Evolutionary conservation across 2,329 filamentous ascomycete genomes (phyloP).

Genomic region (Pseudogymnoascus sp.): DNA sequence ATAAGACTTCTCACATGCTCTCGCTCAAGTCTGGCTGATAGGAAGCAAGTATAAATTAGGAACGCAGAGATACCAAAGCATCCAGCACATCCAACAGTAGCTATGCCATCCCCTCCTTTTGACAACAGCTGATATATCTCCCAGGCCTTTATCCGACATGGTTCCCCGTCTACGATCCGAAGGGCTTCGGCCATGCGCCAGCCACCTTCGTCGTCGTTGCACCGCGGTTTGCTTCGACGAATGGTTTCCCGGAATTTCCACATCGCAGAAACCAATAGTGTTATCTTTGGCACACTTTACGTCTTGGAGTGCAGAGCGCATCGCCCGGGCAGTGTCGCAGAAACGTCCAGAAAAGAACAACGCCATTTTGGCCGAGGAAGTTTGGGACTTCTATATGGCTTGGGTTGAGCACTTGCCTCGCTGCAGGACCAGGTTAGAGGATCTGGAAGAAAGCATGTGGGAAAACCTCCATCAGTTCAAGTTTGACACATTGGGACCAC

Average conservation of each 20-base stretch:
- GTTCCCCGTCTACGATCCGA: not conserved
- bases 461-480: not conserved
- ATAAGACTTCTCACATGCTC: not conserved
- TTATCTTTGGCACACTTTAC: slow-evolving; percentile 17
- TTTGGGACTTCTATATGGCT: slow-evolving; percentile 15
- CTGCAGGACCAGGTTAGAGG: not conserved
- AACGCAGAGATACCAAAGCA: not conserved
- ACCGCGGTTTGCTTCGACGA: not conserved
- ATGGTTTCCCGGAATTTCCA: not conserved
- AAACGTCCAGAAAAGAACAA: not conserved
- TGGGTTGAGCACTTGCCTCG: slow-evolving; percentile 12
- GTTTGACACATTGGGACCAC: not conserved
- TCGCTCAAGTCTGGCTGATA: not conserved
- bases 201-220: not conserved
- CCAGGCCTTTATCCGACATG: not conserved
- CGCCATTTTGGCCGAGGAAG: slow-evolving; percentile 11
- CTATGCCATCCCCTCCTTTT: not conserved
- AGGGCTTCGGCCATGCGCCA: not conserved
- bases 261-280: not conserved
- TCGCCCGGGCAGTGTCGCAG: slow-evolving; percentile 9
- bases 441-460: slow-evolving; percentile 11
- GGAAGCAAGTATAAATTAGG: slow-evolving; percentile 2
- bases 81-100: not conserved
- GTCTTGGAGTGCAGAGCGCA: slow-evolving; percentile 21
- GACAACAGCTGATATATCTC: not conserved